These are phyloP conservation scores for Byssothecium circinans DNA, from an alignment of 2,329 filamentous ascomycete genomes.

Conservation along the genomic window DNA sequence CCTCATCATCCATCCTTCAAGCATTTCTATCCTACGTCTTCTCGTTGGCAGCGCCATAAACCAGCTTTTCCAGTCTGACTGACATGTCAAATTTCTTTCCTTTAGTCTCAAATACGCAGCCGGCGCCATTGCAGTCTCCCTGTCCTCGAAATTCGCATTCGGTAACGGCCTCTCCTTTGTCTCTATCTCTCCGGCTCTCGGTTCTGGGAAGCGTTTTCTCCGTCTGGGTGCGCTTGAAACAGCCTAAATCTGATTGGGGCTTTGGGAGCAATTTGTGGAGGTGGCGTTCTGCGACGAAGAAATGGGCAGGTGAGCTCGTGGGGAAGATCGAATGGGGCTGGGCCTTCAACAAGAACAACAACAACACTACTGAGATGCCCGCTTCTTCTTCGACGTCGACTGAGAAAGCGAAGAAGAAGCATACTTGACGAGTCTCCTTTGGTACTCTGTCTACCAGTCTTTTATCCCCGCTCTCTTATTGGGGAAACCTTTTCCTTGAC, in stretches of 20 bases:
- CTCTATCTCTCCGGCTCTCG: constrained; percentile 29
- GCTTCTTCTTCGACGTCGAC: constrained; percentile 2
- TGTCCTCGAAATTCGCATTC: constrained; percentile 12
- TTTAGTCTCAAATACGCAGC: constrained; percentile 24
- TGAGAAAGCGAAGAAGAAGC: constrained; percentile 8
- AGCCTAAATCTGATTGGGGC: constrained; percentile 15
- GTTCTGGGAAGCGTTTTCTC: constrained; percentile 28
- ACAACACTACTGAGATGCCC: constrained; percentile 19
- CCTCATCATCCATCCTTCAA: constrained; percentile 7
- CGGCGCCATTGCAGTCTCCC: constrained; percentile 3
- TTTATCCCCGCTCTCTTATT: neutral
- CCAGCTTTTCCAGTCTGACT: constrained; percentile 29
- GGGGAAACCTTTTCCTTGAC: neutral
- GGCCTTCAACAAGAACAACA: constrained; percentile 16
- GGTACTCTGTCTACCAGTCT: constrained; percentile 4
- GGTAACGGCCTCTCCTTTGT: constrained; percentile 39
- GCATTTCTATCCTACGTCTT: constrained; percentile 13
- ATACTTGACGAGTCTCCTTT: constrained; percentile 23
- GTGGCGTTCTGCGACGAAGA: constrained; percentile 28
- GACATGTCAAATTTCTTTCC: constrained; percentile 27
- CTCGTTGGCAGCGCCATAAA: constrained; percentile 15
- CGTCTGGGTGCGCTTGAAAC: constrained; percentile 29
- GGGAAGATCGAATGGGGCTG: constrained; percentile 32
- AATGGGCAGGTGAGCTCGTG: constrained; percentile 19
- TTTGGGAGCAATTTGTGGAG: constrained; percentile 18